Evolutionary conservation across 306 rosid species (phyloP), one percentile per base, ranked within the genome.

Genomic region (Vicia villosa): DNA sequence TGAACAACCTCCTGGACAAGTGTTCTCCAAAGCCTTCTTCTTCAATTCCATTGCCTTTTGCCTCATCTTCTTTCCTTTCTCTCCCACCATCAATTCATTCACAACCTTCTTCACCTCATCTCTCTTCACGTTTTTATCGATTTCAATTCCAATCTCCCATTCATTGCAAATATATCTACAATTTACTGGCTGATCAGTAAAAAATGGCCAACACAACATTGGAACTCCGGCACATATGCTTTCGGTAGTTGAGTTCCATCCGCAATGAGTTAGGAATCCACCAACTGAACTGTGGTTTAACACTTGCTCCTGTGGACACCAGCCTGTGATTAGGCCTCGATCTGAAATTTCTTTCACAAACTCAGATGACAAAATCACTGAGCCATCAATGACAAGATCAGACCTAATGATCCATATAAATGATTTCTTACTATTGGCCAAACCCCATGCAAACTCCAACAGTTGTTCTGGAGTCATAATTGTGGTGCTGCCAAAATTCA

Each of bases 51-150:
- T 20, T 0, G 15, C 17, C 12, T 22, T 61, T 72, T 49, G 14
- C 41, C 41, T 72, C 77, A 72, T 72, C 8, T 36, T 49, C 69
- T 72, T 47, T 61, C 77, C 69, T 61, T 72, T 72, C 28, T 72
- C 69, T 47, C 69, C 69, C 5, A 14, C 69, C 62, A 72, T 72
- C 40, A 72, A 47, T 37, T 61, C 77, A 49, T 72, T 47, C 28
- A 72, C n/a, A 17, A 47, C 10, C 3, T 61, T 72, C 63, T 47
- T 51, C 28, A 72, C 41, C 38, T 72, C 69, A 12, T 61, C 52
- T 36, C 69, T 72, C 69, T 72, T 47, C 51, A 37, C 77, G 6
- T 72, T 61, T 0, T 41, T 3, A 36, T 47, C 52, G 3, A 72
- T 36, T 72, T 49, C 77, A 1, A 61, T 36, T 2, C 77, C 77